A percentile compares a stretch with the other conserved stretches of the same genome.
These are phyloP conservation scores for Anisodus tanguticus DNA, from an alignment of 257 asterid genomes.

Conservation along the genomic window DNA sequence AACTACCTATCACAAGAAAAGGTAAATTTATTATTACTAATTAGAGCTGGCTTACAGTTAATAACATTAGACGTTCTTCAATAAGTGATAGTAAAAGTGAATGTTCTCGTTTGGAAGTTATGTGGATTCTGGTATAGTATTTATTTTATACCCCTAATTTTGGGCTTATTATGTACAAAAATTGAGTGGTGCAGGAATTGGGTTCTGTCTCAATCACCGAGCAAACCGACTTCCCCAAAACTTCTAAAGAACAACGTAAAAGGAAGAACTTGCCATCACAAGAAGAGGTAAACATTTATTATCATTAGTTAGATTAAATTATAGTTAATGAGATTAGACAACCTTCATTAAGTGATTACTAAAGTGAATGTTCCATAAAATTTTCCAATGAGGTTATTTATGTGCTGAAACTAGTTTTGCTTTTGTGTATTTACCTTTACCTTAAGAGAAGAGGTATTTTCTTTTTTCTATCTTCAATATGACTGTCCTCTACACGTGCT, in stretches of 20 bases:
- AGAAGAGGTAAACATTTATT: conserved; percentile 24
- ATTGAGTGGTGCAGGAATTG: conserved; percentile 7
- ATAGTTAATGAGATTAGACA: background rate
- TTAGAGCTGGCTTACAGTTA: background rate
- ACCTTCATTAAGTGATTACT: background rate
- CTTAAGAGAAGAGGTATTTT: no score
- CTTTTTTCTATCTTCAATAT: no score
- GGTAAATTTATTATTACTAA: conserved; percentile 16
- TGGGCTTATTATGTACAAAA: background rate
- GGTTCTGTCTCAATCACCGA: conserved; percentile 27
- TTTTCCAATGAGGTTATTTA: background rate
- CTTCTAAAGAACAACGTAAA: conserved; percentile 23
- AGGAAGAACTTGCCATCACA: conserved; percentile 11
- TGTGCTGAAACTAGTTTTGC: background rate
- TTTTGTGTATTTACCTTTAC: no score
- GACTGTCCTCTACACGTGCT: no score
- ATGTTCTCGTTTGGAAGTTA: background rate
- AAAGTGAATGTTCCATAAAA: background rate
- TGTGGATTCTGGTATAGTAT: background rate
- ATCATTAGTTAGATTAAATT: background rate
- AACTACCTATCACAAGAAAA: conserved; percentile 9
- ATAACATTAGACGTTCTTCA: background rate
- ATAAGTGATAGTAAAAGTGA: background rate
- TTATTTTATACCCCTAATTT: background rate
- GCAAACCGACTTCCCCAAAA: conserved; percentile 14